Conservation (phyloP, 495 filamentous ascomycete genomes). For the Neurospora sp. region DNA sequence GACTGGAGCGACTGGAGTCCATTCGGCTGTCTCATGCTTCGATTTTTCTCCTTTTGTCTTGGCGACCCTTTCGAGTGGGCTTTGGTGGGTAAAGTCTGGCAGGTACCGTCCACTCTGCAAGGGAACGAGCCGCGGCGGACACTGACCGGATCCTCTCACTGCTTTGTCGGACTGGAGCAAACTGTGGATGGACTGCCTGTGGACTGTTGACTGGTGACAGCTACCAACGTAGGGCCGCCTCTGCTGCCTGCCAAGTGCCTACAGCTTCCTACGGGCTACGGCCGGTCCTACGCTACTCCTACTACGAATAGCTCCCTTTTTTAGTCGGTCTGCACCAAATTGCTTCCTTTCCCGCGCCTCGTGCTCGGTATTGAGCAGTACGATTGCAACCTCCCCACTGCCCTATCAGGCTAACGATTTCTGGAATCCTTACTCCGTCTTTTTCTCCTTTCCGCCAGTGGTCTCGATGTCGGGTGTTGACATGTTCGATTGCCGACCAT, state of each 20-base stretch:
- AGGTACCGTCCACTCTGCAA: not conserved
- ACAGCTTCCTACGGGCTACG: not conserved
- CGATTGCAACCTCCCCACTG: not conserved
- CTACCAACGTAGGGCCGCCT: not conserved
- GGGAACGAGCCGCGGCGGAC: not conserved
- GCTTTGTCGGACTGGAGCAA: not conserved
- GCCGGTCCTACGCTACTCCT: not conserved
- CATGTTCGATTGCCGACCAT: not conserved
- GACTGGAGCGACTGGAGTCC: not conserved
- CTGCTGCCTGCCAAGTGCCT: not conserved
- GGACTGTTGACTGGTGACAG: not conserved
- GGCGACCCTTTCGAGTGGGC: slow-evolving; percentile 8
- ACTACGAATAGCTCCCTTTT: not conserved
- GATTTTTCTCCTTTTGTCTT: slow-evolving; percentile 18
- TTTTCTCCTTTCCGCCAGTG: not conserved
- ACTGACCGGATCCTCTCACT: not conserved
- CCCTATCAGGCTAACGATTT: not conserved
- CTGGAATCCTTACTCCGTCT: not conserved
- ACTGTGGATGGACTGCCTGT: not conserved
- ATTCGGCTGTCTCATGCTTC: not conserved
- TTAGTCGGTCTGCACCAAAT: not conserved
- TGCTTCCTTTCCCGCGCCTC: not conserved
- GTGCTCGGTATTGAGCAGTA: not conserved
- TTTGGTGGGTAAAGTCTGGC: not conserved
- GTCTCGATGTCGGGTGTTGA: not conserved